These are phyloP conservation scores for Exophiala sp. DNA, from an alignment of 2,329 filamentous ascomycete genomes.

Conservation along the genomic window DNA sequence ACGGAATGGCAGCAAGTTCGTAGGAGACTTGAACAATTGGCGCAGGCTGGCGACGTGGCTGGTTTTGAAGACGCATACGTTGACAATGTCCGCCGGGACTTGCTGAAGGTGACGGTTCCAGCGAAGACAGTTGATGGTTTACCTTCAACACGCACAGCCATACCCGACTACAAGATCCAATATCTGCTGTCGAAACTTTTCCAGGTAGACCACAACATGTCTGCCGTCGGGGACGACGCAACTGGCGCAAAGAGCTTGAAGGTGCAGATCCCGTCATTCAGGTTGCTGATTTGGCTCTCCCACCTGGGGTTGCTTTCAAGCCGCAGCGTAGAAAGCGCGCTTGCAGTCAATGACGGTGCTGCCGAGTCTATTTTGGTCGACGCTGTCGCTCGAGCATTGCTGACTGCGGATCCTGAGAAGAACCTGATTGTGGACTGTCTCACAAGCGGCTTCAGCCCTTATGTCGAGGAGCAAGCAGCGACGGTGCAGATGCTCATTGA, in stretches of 20 bases:
- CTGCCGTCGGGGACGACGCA: conserved; percentile 23
- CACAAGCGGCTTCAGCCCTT: conserved; percentile 34
- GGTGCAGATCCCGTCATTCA: conserved; percentile 30
- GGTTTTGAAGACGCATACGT: conserved; percentile 22
- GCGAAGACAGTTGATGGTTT: conserved; percentile 9
- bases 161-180: conserved; percentile 16
- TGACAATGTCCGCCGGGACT: conserved; percentile 6
- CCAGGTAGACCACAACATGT: conserved; percentile 3
- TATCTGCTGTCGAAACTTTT: conserved; percentile 28
- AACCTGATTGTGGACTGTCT: conserved; percentile 36
- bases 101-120: neutral
- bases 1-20: conserved; percentile 20
- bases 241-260: conserved; percentile 29
- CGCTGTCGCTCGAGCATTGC: conserved; percentile 36
- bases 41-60: conserved; percentile 16
- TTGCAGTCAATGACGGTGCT: conserved; percentile 33
- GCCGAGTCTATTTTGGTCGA: conserved; percentile 10
- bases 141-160: conserved; percentile 2
- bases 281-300: conserved; percentile 40
- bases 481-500: conserved; percentile 38
- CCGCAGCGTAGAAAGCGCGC: conserved; percentile 38
- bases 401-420: conserved; percentile 37
- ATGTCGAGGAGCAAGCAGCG: conserved; percentile 37
- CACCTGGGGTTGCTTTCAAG: conserved; percentile 35
- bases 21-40: conserved; percentile 31